Evolutionary conservation across 306 rosid species (phyloP), one percentile per base, ranked within the genome.

Genomic region (Sindora glabra): DNA sequence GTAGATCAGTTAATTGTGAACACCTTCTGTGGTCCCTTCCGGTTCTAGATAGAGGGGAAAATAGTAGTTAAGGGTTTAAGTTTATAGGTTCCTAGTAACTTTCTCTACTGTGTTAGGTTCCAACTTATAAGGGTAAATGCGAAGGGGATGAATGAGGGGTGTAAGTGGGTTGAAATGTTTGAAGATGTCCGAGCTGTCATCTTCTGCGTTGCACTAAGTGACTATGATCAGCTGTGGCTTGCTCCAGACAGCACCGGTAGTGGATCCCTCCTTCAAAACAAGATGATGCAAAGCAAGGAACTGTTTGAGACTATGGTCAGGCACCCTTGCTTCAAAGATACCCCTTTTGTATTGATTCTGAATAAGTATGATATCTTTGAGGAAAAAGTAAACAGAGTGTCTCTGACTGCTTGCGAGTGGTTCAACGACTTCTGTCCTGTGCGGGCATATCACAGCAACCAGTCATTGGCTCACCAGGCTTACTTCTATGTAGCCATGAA

Each of bases 111-210:
- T 68, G 62, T 48, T 81, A 94, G 99, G 79, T 94, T 84, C 75
- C 99, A 94, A 71, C 95, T 94, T 17, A 89, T 94, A 74, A 82
- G 97, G 67, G 97, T 94, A 46, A 94, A 89, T 68, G 97, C 97
- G 17, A 86, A 79, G 84, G 99, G 99, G 65, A 83, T 94, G 81
- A 86, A 49, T 26, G 96, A 92, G 51, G 94, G 99, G 22, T 86
- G 99, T 71, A 94, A 89, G 66, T 89, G 99, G 99, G 96, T 89
- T 45, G 99, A 89, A 74, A 94, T 94, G 99, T 94, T 94, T 14
- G 97, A 89, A 80, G 99, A 94, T 30, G 99, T 94, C 8, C 82
- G 95, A 8, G 97, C 79, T 6, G 87, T 94, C 13, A 87, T 89
- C 48, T 94, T 89, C 33, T 89, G 94, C 0, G 73, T 83, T n/a